These are phyloP conservation scores for Alternaria ventricosa DNA, from an alignment of 2,329 filamentous ascomycete genomes.

Conservation along the genomic window DNA sequence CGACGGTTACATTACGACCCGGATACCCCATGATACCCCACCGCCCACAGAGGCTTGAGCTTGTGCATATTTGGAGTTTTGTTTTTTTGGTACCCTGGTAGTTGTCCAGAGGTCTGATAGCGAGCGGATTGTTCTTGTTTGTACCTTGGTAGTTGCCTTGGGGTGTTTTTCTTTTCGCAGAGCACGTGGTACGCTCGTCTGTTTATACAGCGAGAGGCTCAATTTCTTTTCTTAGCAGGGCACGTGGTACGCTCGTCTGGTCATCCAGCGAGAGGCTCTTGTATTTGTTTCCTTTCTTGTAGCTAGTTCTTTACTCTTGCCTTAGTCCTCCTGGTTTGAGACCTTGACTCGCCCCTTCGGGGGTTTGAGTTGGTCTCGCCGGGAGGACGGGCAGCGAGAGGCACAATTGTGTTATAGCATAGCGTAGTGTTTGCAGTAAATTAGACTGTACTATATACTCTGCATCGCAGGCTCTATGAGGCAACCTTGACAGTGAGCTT, in stretches of 20 bases:
- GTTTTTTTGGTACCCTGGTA: neutral
- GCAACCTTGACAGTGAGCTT: constrained; percentile 46
- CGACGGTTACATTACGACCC: constrained; percentile 15
- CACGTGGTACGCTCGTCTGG: neutral
- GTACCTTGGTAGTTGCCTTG: neutral
- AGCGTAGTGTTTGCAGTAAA: neutral
- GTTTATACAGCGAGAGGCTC: neutral
- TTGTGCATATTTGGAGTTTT: neutral
- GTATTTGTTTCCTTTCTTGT: neutral
- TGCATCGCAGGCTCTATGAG: constrained; percentile 1
- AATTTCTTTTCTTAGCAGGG: neutral
- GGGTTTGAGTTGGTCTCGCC: neutral
- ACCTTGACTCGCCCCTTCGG: neutral
- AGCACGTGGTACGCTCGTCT: neutral
- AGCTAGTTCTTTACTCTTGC: neutral
- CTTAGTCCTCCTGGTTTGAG: neutral
- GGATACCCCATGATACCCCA: constrained; percentile 20
- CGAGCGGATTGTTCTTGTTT: neutral
- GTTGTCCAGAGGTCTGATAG: neutral
- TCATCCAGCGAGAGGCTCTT: neutral
- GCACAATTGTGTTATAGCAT: neutral
- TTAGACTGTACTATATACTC: neutral
- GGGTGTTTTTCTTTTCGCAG: neutral
- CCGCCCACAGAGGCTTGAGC: constrained; percentile 12
- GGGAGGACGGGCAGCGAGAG: neutral